Evolutionary conservation across 108 stramenopile genomes (phyloP), one percentile per base, ranked within the genome.

Genomic region (Nitzschia palea): DNA sequence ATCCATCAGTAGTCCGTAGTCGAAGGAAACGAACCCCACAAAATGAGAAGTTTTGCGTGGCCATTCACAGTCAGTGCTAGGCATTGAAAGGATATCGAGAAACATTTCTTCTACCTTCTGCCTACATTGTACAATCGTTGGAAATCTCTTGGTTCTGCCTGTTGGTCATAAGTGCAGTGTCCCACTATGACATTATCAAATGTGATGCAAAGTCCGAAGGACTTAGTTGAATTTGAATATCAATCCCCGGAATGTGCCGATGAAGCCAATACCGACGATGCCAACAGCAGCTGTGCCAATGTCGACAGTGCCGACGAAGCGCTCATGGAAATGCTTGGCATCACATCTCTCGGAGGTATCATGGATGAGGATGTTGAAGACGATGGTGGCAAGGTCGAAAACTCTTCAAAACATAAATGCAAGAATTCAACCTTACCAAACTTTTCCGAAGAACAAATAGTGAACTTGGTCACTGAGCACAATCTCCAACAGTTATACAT

Each of bases 241-340:
- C n/a, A n/a, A n/a, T n/a, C n/a, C n/a, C n/a, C n/a, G n/a, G n/a
- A 40, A 40, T 14, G 37, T 40, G 8, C 8, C 22, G 47, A 48
- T 12, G n/a, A 48, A 51, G 28, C 17, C 25, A 12, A 48, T 4
- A 8, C 0, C 22, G 65, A 72, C 47, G 72, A 70, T 9, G 45
- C 53, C 12, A 55, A 68, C 18, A 51, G 48, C 54, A 52, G 37
- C 47, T 18, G 6, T n/a, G n/a, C n/a, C 40, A 52, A 66, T 12
- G 25, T 70, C 55, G 50, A 64, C 54, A 81, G 80, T 56, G 64
- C 65, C n/a, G 85, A 86, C 47, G 85, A 82, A 67, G 81, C 81
- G 15, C 67, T 86, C 1, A 45, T 68, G 42, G 85, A 86, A 55
- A 69, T 86, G 75, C 56, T 86, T 32, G 84, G 84, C 23, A 58